Evolutionary conservation across 1,284 basidiomycete species (phyloP).

Genomic region (Tetrapyrgos nigripes): DNA sequence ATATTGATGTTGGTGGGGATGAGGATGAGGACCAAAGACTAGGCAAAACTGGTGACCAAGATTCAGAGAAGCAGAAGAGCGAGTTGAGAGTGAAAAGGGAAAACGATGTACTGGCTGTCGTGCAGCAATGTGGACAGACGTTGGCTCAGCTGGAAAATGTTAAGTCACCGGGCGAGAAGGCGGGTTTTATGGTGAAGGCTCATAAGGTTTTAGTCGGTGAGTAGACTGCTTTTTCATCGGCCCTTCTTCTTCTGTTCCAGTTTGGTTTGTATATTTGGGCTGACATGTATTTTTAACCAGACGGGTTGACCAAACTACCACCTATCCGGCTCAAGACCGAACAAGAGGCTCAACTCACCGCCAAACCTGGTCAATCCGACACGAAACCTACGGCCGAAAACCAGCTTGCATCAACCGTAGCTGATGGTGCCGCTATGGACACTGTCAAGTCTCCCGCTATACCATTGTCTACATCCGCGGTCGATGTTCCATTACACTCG

Average conservation of each 20-base stretch:
- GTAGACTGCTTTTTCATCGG: slow-evolving; percentile 23
- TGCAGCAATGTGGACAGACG: slow-evolving; percentile 77
- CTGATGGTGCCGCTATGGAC: not conserved
- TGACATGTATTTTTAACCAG: slow-evolving; percentile 38
- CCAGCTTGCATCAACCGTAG: not conserved
- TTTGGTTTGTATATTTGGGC: not conserved
- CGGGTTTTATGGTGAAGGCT: slow-evolving; percentile 78
- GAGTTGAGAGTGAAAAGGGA: slow-evolving; percentile 8
- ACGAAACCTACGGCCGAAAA: not conserved
- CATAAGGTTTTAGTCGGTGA: slow-evolving; percentile 85
- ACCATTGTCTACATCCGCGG: not conserved
- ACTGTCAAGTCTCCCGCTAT: too few relatives aligned
- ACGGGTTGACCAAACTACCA: slow-evolving; percentile 72
- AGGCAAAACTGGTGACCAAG: slow-evolving; percentile 28
- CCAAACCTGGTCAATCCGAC: not conserved
- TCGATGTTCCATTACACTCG: too few relatives aligned
- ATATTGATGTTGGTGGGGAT: slow-evolving; percentile 67
- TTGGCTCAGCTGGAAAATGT: slow-evolving; percentile 73
- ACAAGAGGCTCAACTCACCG: slow-evolving; percentile 1
- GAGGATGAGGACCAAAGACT: slow-evolving; percentile 46
- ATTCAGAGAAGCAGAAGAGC: slow-evolving; percentile 40
- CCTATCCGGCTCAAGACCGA: slow-evolving; percentile 70
- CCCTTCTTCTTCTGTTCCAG: not conserved
- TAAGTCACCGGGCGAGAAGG: slow-evolving; percentile 80
- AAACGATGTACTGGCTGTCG: slow-evolving; percentile 67